Evolutionary conservation across 148 eudicot genomes (phyloP).

Genomic region (Chenopodium suecicum): DNA sequence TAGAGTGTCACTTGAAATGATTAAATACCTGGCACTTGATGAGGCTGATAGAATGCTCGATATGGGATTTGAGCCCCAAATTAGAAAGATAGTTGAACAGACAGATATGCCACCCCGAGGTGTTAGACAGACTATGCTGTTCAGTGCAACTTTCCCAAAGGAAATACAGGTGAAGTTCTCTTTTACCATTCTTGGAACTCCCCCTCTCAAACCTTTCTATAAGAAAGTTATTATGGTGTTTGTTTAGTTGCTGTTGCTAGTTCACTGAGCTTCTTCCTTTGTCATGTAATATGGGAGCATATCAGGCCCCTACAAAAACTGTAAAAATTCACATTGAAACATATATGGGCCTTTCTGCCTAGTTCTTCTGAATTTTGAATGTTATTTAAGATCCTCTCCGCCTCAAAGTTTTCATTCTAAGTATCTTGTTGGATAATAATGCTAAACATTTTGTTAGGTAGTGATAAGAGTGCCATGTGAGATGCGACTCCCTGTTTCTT

Average conservation of each 20-base stretch:
- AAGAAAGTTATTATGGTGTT: no score
- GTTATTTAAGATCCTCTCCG: not conserved
- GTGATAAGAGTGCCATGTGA: no score
- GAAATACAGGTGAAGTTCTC: slow-evolving; percentile 73
- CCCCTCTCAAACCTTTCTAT: not conserved
- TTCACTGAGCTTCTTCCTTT: not conserved
- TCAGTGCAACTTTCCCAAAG: slow-evolving; percentile 93
- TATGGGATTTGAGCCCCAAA: slow-evolving; percentile 97
- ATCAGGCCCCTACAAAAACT: not conserved
- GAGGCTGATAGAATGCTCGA: slow-evolving; percentile 96
- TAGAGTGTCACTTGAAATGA: slow-evolving; percentile 62
- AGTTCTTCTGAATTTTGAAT: no score
- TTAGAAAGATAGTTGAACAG: slow-evolving; percentile 88
- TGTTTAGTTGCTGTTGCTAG: not conserved
- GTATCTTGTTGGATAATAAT: not conserved
- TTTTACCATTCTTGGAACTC: not conserved
- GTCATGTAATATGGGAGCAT: not conserved
- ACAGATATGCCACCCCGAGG: slow-evolving; percentile 88
- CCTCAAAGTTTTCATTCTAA: not conserved
- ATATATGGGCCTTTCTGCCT: no score
- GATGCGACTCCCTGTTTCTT: no score
- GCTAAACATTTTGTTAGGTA: no score
- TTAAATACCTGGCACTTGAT: slow-evolving; percentile 79
- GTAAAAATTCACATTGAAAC: no score
- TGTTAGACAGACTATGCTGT: slow-evolving; percentile 78